Evolutionary conservation across 2,329 filamentous ascomycete genomes (phyloP).

Genomic region (Xylaria sp.): DNA sequence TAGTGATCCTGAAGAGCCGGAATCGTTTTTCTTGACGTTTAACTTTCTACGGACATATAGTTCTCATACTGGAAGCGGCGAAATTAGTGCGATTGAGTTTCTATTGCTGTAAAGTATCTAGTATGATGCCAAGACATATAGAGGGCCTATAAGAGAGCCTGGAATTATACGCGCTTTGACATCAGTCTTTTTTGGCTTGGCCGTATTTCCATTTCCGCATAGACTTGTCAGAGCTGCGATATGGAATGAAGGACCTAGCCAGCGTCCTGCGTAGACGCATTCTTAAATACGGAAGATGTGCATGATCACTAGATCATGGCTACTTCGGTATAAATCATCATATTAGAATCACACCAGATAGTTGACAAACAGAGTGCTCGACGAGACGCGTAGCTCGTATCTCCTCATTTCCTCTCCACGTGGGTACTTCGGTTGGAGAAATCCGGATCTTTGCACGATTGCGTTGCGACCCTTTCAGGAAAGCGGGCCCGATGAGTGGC

Average conservation of each 20-base stretch:
- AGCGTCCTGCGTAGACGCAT: neutral
- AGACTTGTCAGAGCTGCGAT: neutral
- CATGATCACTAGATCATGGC: neutral
- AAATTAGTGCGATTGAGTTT: constrained; percentile 4
- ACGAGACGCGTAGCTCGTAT: neutral
- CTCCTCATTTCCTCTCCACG: constrained; percentile 3
- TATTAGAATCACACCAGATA: neutral
- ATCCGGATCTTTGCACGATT: constrained; percentile 11
- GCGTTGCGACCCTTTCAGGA: constrained; percentile 24
- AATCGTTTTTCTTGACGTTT: neutral
- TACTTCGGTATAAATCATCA: neutral
- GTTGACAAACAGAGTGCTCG: neutral
- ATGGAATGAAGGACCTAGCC: neutral
- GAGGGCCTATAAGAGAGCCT: constrained; percentile 2
- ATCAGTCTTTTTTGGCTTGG: neutral
- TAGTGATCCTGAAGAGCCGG: neutral
- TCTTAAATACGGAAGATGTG: constrained; percentile 1
- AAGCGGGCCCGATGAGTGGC: constrained; percentile 26
- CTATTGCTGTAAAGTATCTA: neutral
- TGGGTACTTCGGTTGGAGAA: constrained; percentile 8
- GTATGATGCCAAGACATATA: neutral
- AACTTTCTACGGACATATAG: constrained; percentile 7
- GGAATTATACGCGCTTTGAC: constrained; percentile 1
- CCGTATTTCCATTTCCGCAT: neutral
- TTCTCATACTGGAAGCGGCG: constrained; percentile 4